Base-by-base conservation (phyloP, 2,329 filamentous ascomycete genomes). In the Trichophyton benhamiae region DNA sequence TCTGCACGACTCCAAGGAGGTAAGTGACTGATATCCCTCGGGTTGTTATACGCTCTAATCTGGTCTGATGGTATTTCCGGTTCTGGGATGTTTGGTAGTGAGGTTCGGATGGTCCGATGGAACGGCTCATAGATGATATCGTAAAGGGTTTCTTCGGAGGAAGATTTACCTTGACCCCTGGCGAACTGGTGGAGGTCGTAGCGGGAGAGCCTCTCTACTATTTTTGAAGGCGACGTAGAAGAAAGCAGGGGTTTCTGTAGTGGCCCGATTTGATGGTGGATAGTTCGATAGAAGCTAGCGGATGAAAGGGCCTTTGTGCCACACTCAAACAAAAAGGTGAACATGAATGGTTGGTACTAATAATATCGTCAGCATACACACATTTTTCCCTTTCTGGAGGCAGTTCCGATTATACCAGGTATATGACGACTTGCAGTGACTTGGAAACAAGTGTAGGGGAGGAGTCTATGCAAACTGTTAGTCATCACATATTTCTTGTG, bases 81-180 rank as follows among this genome's bases (percentile, higher is more conserved):
- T 22, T 81, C 76, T 0, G 83, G 82, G 59, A 87, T 86, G 65
- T 85, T 84, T 5, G 84, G 83, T 17, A 87, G 78, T n/a, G 79
- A 83, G 20, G 82, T 82, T 62, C 83, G 82, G 3, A 85, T 72
- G 0, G 82, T 84, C 1, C 83, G 70, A 36, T 80, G 80, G 5
- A 75, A 72, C 1, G 83, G 82, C 67, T 86, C 83, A 67, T 80
- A 85, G 53, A 85, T 77, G 7, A 86, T 75, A 65, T 86, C 82
- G 70, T 81, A 83, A 46, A 86, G 80, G 9, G 79, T 77, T 33
- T 75, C 71, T 71, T 72, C 20, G 70, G 68, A 58, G 66, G 65
- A 13, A 66, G 63, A 17, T 70, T 68, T 22, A 64, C 68, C 62
- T 68, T 70, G 52, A 67, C 69, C 58, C 72, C 70, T 46, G 74